Evolutionary conservation across 108 stramenopile genomes (phyloP), one percentile per base, ranked within the genome.

Genomic region (Fistulifera pelliculosa): DNA sequence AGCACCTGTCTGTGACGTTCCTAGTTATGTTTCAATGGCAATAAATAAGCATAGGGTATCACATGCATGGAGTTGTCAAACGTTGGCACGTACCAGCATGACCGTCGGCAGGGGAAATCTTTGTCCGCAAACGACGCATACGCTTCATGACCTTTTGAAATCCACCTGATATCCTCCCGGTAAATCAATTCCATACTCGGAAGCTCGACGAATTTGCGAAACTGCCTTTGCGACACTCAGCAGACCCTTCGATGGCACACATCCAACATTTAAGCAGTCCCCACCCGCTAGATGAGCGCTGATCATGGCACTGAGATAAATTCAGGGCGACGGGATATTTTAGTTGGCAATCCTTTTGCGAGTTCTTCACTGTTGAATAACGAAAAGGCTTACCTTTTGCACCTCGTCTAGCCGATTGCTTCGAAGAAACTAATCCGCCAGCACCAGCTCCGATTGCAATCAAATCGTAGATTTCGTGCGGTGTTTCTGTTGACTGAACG

Each of bases 171-270:
- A 73, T 25, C 77, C 73, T 27, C 68, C 62, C 6, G 56, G 47
- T 15, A 73, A 14, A n/a, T 42, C 53, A 19, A 97, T 69, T 16
- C 95, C 97, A 59, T 90, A 92, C 40, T 91, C 76, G 38, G 79
- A 69, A 27, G 83, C 83, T 52, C 80, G 59, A 41, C 56, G 53
- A 8, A 87, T 80, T 57, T 89, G 75, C 24, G 74, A 41, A 19
- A 86, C 60, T 13, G 79, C 62, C 54, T 69, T 71, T 11, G 94
- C 93, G 27, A 77, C 80, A 42, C 80, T 73, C 25, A 98, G 59
- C 54, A 98, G 72, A 0, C 94, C 94, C 70, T 98, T 98, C 52
- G 77, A 80, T 1, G 97, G 97, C 27, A 98, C 94, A 68, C 97
- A 98, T 41, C 97, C 97, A 0, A 90, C 85, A 61, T 91, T 91